These are phyloP conservation scores for Picochlorum costavermella DNA, from an alignment of 139 green algal species.

Conservation along the genomic window DNA sequence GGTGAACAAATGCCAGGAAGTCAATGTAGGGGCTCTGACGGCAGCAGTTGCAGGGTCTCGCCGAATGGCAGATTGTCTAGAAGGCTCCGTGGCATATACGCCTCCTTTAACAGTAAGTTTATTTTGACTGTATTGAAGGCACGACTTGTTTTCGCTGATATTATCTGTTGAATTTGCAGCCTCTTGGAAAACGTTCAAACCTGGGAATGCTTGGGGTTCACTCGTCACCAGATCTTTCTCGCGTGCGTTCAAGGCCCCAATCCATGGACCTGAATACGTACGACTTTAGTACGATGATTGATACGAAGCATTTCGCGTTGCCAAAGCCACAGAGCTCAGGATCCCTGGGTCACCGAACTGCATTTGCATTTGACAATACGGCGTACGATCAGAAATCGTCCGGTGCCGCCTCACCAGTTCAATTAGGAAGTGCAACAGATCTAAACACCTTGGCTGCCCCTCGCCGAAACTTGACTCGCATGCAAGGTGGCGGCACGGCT, in stretches of 20 bases:
- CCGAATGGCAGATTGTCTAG: constrained; percentile 6
- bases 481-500: too few relatives aligned
- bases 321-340: background rate
- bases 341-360: too few relatives aligned
- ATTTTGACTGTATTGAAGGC: background rate
- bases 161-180: constrained; percentile 3
- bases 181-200: background rate
- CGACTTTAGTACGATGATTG: background rate
- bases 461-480: too few relatives aligned
- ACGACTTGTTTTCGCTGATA: background rate
- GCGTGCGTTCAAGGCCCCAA: background rate
- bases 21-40: constrained; percentile 38
- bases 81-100: constrained; percentile 1
- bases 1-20: constrained; percentile 40
- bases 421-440: too few relatives aligned
- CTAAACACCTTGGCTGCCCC: too few relatives aligned
- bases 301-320: background rate
- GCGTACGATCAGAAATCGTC: too few relatives aligned
- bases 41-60: constrained; percentile 5
- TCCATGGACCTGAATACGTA: background rate
- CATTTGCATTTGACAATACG: too few relatives aligned
- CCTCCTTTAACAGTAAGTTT: constrained; percentile 4
- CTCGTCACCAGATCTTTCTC: constrained; percentile 20
- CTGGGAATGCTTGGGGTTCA: constrained; percentile 5
- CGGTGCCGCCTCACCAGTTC: too few relatives aligned